A percentile compares a stretch with the other conserved stretches of the same genome.
These are phyloP conservation scores for Clarireedia monteithiana DNA, from an alignment of 2,329 filamentous ascomycete species.

Conservation along the genomic window DNA sequence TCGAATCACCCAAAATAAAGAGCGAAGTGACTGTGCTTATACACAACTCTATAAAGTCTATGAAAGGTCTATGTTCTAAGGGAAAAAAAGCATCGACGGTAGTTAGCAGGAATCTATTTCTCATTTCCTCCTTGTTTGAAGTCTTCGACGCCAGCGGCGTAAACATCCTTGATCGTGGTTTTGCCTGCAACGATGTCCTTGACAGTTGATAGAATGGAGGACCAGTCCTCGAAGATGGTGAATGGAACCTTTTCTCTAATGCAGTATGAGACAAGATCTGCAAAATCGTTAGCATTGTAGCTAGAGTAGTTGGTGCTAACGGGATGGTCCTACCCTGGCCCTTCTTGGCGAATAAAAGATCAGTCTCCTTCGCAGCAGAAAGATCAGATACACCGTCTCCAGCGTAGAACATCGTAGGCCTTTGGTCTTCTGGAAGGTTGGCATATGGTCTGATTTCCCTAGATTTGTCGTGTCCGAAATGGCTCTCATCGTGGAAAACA, in stretches of 20 bases:
- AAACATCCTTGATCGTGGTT: conserved; percentile 62
- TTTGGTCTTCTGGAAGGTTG: conserved; percentile 54
- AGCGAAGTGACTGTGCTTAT: not conserved
- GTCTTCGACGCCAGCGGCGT: conserved; percentile 32
- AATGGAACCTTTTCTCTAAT: conserved; percentile 79
- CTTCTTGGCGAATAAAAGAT: conserved; percentile 87
- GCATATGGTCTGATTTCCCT: conserved; percentile 85
- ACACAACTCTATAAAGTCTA: not conserved
- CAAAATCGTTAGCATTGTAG: conserved; percentile 1
- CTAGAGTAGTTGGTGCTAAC: not conserved
- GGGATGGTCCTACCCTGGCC: conserved; percentile 58
- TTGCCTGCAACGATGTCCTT: conserved; percentile 71
- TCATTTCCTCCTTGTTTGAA: conserved; percentile 17
- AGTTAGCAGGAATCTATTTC: conserved; percentile 5
- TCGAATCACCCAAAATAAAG: too few relatives aligned
- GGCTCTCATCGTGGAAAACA: conserved; percentile 74
- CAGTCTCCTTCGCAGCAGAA: conserved; percentile 85
- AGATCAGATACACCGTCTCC: conserved; percentile 92
- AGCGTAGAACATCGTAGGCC: conserved; percentile 86
- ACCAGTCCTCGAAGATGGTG: conserved; percentile 80
- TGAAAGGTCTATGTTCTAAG: conserved; percentile 9
- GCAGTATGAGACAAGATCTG: conserved; percentile 83
- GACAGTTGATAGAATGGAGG: conserved; percentile 66
- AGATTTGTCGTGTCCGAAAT: conserved; percentile 96
- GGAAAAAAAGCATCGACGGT: not conserved